Base-by-base conservation (phyloP, 2,329 filamentous ascomycete species). In the Sporothrix luriei region DNA sequence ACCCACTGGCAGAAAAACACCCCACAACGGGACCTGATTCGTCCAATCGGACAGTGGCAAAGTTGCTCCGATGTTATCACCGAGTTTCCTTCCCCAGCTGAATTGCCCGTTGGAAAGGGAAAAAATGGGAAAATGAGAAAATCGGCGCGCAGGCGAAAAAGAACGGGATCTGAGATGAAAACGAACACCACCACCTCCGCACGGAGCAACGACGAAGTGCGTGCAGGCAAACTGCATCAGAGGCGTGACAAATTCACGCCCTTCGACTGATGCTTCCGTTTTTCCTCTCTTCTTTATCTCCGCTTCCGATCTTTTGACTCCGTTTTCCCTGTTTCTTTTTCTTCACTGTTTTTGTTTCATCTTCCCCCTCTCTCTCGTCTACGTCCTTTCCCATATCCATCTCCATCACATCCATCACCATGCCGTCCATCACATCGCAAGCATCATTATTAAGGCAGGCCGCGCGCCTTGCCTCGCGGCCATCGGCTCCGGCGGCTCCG, bases 361-460 rank as follows among this genome's bases (percentile, higher is more conserved):
- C 9, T 26, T 48, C 40, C 40, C 40, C 59, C n/a, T 40, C 19
- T 24, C 33, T 59, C 26, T 21, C 46, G 29, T 26, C n/a, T 33
- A 49, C 40, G 46, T 46, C 40, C 26, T 57, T 6, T 16, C 4
- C 19, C 54, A 10, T 29, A 33, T 51, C 43, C 46, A 59, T 67
- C 29, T 61, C 54, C 40, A 64, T 51, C 54, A 61, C 43, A 24
- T 49, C 26, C 55, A 51, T 21, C 40, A 68, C 26, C 59, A 72
- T 72, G 71, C 68, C 72, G 61, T 33, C 62, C 7, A 49, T 69
- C 24, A 52, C 71, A 26, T 69, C 64, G 16, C 55, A 72, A 55
- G 43, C 71, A 7, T 59, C 55, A 49, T 46, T 69, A 67, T 68
- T 72, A 68, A 90, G 91, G 83, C 91, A 93, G 84, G 91, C 90